Percentiles rank a stretch among this genome's conserved stretches.
These are phyloP conservation scores for Corylus heterophylla DNA, from an alignment of 306 rosid species.

Conservation along the genomic window DNA sequence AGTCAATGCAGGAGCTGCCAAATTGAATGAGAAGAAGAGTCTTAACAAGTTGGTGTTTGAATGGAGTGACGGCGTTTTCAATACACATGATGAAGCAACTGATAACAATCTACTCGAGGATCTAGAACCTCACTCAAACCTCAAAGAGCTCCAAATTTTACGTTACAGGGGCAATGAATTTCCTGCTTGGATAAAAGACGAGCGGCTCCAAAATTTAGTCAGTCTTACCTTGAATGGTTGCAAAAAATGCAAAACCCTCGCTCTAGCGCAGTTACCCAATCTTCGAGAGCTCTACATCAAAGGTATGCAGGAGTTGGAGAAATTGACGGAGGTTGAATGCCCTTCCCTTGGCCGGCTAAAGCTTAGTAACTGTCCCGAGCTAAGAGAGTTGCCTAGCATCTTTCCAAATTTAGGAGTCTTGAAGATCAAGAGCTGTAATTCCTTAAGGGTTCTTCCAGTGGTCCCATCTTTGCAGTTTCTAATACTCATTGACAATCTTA, in stretches of 20 bases:
- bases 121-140: background rate
- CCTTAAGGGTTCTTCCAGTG: background rate
- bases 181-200: background rate
- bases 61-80: background rate
- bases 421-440: background rate
- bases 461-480: background rate
- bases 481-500: background rate
- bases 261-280: background rate
- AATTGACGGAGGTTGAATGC: background rate
- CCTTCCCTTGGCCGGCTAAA: background rate
- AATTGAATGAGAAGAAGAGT: background rate
- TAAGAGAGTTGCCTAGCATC: background rate
- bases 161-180: background rate
- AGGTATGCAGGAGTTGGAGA: background rate
- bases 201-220: background rate
- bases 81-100: background rate
- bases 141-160: background rate
- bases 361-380: background rate
- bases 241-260: background rate
- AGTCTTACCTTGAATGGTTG: background rate
- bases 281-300: background rate
- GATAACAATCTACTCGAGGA: background rate
- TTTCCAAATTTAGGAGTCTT: background rate
- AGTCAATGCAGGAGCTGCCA: background rate
- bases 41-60: background rate